Evolutionary conservation across 331 rosid genomes (phyloP).

Genomic region (Phaseolus coccineus): DNA sequence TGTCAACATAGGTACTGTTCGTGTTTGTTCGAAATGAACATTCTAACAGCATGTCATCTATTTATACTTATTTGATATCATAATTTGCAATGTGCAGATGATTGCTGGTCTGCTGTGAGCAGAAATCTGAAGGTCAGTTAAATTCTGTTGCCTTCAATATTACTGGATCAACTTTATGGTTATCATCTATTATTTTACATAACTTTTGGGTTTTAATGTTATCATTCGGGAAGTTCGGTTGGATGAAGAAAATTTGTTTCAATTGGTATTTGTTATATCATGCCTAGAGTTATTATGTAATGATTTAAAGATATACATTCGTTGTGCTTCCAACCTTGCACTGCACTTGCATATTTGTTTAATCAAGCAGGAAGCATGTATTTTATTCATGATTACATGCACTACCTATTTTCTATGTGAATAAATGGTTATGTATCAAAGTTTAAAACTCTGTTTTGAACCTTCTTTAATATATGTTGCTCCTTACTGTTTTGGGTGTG

Average conservation of each 20-base stretch:
- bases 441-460: constrained; percentile 16
- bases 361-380: constrained; percentile 27
- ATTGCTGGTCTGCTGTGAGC: constrained; percentile 75
- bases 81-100: constrained; percentile 69
- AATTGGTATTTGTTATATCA: constrained; percentile 5
- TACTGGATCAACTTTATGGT: constrained; percentile 10
- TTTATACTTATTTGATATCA: constrained; percentile 39
- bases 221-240: constrained; percentile 35
- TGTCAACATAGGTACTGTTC: constrained; percentile 79
- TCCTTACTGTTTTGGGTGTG: constrained; percentile 45
- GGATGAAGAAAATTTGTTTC: neutral
- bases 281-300: constrained; percentile 1
- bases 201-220: constrained; percentile 29
- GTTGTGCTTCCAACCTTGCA: constrained; percentile 15
- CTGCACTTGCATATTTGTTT: constrained; percentile 14
- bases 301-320: constrained; percentile 3
- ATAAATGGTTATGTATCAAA: constrained; percentile 32
- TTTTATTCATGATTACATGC: neutral
- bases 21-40: constrained; percentile 21
- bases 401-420: constrained; percentile 26
- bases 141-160: constrained; percentile 36
- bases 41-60: constrained; percentile 23
- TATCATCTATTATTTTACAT: constrained; percentile 8
- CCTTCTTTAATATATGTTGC: constrained; percentile 30
- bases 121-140: constrained; percentile 72